Evolutionary conservation across 2,329 filamentous ascomycete species (phyloP), one percentile per base, ranked within the genome.

Genomic region (Penicillium frequentans): DNA sequence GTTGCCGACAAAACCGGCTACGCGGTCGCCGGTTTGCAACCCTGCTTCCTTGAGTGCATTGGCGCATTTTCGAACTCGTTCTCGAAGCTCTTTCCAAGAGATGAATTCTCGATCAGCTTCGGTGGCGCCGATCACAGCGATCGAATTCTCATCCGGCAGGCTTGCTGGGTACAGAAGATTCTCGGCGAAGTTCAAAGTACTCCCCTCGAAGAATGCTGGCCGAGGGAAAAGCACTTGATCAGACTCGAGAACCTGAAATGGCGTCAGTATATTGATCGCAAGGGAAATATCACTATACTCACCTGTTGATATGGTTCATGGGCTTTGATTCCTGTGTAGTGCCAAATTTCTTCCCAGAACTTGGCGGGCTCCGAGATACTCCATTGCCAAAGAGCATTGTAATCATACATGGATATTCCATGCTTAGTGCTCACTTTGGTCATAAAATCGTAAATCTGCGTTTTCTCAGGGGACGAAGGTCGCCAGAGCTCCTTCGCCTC

Each of bases 301-400:
- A 79, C 76, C 27, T 66, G 68, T 11, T 72, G 60, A 61, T 77
- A 93, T 8, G 79, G 74, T 66, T 79, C 80, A 24, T 89, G 89
- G 5, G 90, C 85, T 61, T 81, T 86, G 64, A 98, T 83, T 44
- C 89, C 89, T 3, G 90, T 90, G 74, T 89, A 93, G 43, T 90
- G 81, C 93, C 93, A 97, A 10, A 91, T 84, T 54, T 92, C 88
- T 49, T 84, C 86, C 93, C 93, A 98, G 73, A 97, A 96, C 1
- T 82, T 78, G 24, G 86, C 82, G 8, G 91, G 82, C 65, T 93
- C 81, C 8, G 88, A 84, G 61, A 95, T 83, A 63, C 91, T 96
- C 93, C 93, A 98, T 70, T 84, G 78, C 77, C 93, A 90, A 9
- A 98, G 82, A n/a, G 85, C 85, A 21, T 86, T 77, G 69, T 96